Evolutionary conservation across 2,329 filamentous ascomycete genomes (phyloP).

Genomic region (Alternaria arbusti): DNA sequence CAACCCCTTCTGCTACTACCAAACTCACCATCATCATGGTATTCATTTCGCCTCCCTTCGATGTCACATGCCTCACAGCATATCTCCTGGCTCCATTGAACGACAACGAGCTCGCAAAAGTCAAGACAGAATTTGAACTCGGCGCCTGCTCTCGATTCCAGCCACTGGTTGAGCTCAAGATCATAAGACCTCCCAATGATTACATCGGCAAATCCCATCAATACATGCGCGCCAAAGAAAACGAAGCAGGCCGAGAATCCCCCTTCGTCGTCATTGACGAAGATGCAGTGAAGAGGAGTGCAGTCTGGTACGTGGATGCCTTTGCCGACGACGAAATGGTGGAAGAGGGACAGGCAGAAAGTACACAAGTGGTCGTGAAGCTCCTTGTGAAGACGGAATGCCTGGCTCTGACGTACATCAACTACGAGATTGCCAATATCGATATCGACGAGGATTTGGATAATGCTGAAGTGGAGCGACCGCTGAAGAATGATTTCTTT

Average conservation of each 20-base stretch:
- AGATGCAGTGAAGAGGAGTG: neutral
- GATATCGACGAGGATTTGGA: neutral
- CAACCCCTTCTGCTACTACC: neutral
- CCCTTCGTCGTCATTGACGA: neutral
- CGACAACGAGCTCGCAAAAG: neutral
- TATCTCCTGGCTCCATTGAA: neutral
- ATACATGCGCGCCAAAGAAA: neutral
- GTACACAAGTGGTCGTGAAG: neutral
- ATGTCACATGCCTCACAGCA: neutral
- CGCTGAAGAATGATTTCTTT: neutral
- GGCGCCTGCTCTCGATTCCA: neutral
- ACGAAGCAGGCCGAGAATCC: neutral
- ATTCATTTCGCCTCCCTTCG: neutral
- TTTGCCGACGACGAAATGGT: neutral
- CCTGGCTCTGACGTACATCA: neutral
- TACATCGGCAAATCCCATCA: neutral
- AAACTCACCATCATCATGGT: neutral
- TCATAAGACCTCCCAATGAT: neutral
- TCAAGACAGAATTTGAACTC: neutral
- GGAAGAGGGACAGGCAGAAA: neutral
- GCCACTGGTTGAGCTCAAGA: neutral
- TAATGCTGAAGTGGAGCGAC: neutral
- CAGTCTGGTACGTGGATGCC: neutral
- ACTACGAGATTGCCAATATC: neutral
- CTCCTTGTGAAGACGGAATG: neutral